Base-by-base conservation (phyloP, 2,329 filamentous ascomycete species). In the Arthrobotrys megalospora region DNA sequence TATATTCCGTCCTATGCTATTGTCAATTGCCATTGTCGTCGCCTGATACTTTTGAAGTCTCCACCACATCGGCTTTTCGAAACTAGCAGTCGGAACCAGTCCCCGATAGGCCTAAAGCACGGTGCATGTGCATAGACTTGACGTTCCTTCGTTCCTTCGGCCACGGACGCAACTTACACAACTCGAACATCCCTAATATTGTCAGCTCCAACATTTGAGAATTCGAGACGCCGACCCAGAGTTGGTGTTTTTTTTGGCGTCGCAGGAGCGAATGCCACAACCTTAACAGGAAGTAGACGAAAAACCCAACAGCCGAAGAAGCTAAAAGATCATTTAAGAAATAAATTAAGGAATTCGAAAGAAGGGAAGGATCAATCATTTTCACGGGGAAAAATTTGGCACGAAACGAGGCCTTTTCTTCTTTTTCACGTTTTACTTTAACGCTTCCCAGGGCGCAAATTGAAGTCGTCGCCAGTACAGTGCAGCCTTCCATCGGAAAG, bases 31-130 rank as follows among this genome's bases (percentile, higher is more conserved):
- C 67, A 71, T 63, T 50, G 34, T 41, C 45, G 19, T 64, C 45
- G 67, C 55, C 45, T 63, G 67, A 71, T 55, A 32, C 53, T 45
- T 48, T 43, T 62, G 32, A 32, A 60, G 45, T 62, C 10, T 71
- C 36, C 28, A 48, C 53, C 48, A 45, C 48, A 64, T 48, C 43
- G 58, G 58, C 58, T 53, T 38, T 47, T 60, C 65, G 52, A 69
- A 60, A 60, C 52, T 28, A 70, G 55, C 36, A 60, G 53, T 48
- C 52, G 66, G 66, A 58, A 70, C 38, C 66, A 62, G 53, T 48
- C 36, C 66, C 66, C 52, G 66, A 70, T 70, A 70, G 66, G 66
- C 52, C 66, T 62, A 69, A 69, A 47, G 38, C 65, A 69, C 48
- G 41, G 36, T 43, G 32, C 36, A 62, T 50, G 41, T 45, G 66